Conservation (phyloP, 768 basidiomycete species). For the Boletus eberwhitei region DNA sequence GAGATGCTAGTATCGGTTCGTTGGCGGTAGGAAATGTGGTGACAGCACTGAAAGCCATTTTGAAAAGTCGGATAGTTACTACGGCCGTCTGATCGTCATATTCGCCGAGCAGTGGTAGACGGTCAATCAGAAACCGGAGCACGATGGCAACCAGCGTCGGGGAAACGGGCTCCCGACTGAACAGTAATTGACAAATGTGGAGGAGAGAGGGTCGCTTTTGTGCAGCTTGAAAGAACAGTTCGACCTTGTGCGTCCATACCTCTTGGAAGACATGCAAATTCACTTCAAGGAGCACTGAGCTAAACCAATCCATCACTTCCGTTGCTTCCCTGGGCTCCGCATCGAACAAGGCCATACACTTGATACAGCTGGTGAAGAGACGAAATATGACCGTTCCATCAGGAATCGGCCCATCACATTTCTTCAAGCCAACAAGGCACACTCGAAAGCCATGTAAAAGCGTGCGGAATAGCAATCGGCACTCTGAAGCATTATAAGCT, state of each 20-base stretch:
- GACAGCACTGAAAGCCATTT: slow-evolving; percentile 91
- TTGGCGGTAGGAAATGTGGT: slow-evolving; percentile 68
- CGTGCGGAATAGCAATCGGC: slow-evolving; percentile 80
- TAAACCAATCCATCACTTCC: slow-evolving; percentile 82
- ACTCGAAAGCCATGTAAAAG: slow-evolving; percentile 86
- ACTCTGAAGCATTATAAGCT: slow-evolving; percentile 50
- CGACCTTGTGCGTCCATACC: slow-evolving; percentile 92
- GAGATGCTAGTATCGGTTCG: slow-evolving; percentile 90
- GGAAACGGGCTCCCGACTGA: slow-evolving; percentile 72
- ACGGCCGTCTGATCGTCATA: slow-evolving; percentile 78
- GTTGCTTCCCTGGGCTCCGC: slow-evolving; percentile 63
- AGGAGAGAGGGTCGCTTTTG: slow-evolving; percentile 76
- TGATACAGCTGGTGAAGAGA: slow-evolving; percentile 81
- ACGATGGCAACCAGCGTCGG: slow-evolving; percentile 86
- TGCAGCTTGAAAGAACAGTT: slow-evolving; percentile 81
- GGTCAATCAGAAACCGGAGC: slow-evolving; percentile 78
- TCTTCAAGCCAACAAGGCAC: slow-evolving; percentile 71
- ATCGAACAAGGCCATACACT: slow-evolving; percentile 82
- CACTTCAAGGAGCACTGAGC: slow-evolving; percentile 71
- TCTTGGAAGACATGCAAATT: slow-evolving; percentile 93
- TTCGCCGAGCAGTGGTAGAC: slow-evolving; percentile 80
- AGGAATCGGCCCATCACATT: slow-evolving; percentile 71
- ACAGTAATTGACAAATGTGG: slow-evolving; percentile 80
- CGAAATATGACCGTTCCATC: slow-evolving; percentile 86
- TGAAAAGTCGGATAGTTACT: slow-evolving; percentile 87